Base-by-base conservation (phyloP, 768 basidiomycete genomes). In the Hysterangium stoloniferum region DNA sequence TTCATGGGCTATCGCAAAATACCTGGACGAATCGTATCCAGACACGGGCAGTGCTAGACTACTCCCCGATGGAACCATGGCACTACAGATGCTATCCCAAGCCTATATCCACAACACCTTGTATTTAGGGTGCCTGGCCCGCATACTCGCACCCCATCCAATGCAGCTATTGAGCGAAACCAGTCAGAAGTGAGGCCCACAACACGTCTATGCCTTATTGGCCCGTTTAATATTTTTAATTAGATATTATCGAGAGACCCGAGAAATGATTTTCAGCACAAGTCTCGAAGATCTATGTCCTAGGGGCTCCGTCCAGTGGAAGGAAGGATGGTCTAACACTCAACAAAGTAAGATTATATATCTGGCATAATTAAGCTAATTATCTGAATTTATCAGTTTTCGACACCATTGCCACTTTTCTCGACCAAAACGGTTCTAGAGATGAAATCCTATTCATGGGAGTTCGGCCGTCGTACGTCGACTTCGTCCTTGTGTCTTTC, bases 11-110 rank as follows among this genome's bases (percentile, higher is more conserved):
- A 79, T 80, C 49, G 76, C 73, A 1, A 54, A 64, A 13, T 77
- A 80, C 59, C 66, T 79, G 48, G 78, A 79, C 49, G 60, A 63
- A 2, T 64, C 67, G 1, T 80, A 78, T 56, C 75, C 78, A 0
- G 61, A 66, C 6, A 9, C 33, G 9, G n/a, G n/a, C n/a, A 9
- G n/a, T 9, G n/a, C n/a, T n/a, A n/a, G n/a, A n/a, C 56, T 77
- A 19, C 58, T 77, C 54, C 71, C 69, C 0, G 19, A 45, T 3
- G 70, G 69, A n/a, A 68, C 65, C 0, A 57, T 61, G 20, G 69
- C 67, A 1, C 59, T 78, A 7, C 64, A 76, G 44, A 61, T 61
- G 1, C 71, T 70, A 1, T 74, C 73, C 57, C 41, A 56, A 0
- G 48, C 58, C 7, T 54, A 56, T 27, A 59, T 59, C 40, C 42